These are phyloP conservation scores for Salvia splendens DNA, from an alignment of 257 asterid genomes.

Conservation along the genomic window DNA sequence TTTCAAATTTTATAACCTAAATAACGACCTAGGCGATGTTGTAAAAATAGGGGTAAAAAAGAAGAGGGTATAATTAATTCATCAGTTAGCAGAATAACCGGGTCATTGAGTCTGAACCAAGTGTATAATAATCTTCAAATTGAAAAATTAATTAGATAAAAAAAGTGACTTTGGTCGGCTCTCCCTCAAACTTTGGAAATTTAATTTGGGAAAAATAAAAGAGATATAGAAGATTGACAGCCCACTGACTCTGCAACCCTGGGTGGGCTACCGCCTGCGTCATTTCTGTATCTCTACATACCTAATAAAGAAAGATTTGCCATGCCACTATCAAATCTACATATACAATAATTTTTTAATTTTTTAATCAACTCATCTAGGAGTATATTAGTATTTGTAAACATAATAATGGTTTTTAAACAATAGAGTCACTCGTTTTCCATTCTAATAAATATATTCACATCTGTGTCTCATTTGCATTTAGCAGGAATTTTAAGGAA, in stretches of 20 bases:
- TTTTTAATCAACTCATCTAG: too few species aligned
- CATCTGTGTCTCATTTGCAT: too few species aligned
- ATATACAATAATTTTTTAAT: too few species aligned
- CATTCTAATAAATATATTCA: too few species aligned
- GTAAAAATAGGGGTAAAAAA: not conserved
- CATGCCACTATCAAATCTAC: too few species aligned
- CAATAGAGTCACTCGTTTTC: too few species aligned
- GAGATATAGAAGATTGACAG: slow-evolving; percentile 20
- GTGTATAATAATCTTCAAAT: not conserved
- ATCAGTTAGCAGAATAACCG: slow-evolving; percentile 1
- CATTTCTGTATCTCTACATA: slow-evolving; percentile 19
- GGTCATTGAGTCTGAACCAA: not conserved
- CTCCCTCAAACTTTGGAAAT: slow-evolving; percentile 44
- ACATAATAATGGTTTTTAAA: too few species aligned
- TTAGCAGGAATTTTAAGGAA: too few species aligned
- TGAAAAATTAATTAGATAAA: not conserved
- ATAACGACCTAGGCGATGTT: too few species aligned
- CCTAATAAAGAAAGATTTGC: not conserved
- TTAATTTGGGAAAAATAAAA: too few species aligned
- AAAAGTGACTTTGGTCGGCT: slow-evolving; percentile 30
- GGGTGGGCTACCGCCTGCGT: slow-evolving; percentile 29
- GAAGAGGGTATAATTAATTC: not conserved
- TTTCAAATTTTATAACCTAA: too few species aligned
- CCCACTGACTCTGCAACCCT: slow-evolving; percentile 27
- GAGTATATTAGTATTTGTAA: too few species aligned